A percentile compares a stretch with the other conserved stretches of the same genome.
phyloP scores from a whole-genome alignment of 805 yeast species.

The Lachancea sp. region DNA sequence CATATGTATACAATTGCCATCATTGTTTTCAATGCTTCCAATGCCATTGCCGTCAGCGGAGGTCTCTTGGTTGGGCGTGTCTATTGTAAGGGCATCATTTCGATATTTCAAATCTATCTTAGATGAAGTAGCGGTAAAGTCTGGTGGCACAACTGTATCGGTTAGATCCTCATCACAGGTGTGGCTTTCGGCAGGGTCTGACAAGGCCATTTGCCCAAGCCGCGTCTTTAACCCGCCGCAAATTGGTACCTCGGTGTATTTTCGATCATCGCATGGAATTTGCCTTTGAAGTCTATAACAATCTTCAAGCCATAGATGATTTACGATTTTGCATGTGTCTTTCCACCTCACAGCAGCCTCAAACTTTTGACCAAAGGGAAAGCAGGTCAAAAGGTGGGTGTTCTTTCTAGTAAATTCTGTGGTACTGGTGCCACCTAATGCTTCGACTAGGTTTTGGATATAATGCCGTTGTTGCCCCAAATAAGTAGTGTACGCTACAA shows the following conservation, averaged over 20 bases:
- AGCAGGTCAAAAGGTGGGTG: slow-evolving; percentile 67
- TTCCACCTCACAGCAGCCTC: slow-evolving; percentile 68
- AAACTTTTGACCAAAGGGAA: slow-evolving; percentile 65
- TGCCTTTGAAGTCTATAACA: slow-evolving; percentile 37
- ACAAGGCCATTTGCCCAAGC: slow-evolving; percentile 13
- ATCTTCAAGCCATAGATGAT: slow-evolving; percentile 87
- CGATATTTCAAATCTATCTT: background rate
- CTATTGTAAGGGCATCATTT: background rate
- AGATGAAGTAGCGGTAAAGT: background rate
- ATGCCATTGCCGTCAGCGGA: background rate
- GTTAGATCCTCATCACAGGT: slow-evolving; percentile 1
- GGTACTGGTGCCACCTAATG: slow-evolving; percentile 74
- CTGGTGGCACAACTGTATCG: slow-evolving; percentile 1
- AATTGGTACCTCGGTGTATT: slow-evolving; percentile 9
- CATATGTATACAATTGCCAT: background rate
- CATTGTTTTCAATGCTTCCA: background rate
- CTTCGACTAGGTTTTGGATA: slow-evolving; percentile 52
- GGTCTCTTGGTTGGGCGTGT: background rate
- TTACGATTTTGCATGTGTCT: slow-evolving; percentile 41
- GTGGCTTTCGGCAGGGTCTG: background rate
- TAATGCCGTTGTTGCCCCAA: slow-evolving; percentile 80
- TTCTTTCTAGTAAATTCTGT: slow-evolving; percentile 55
- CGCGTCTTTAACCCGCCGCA: slow-evolving; percentile 12
- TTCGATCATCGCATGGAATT: background rate
- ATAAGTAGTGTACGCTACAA: slow-evolving; percentile 69